Conservation (phyloP, 352 stramenopile species). For the Peronosclerospora sorghi region DNA sequence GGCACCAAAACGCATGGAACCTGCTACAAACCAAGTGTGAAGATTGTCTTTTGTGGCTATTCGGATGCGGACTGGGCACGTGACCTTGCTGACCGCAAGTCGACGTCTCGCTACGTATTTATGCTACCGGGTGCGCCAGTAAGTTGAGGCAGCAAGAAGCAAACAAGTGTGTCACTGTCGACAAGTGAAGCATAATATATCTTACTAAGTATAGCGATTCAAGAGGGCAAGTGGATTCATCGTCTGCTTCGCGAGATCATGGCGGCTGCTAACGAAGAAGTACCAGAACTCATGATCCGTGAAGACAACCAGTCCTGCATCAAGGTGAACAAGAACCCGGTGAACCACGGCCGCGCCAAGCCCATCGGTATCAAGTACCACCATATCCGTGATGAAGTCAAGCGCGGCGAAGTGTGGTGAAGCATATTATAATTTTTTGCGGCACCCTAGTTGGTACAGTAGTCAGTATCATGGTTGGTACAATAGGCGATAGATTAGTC, state of each 20-base stretch:
- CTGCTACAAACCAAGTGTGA: background rate
- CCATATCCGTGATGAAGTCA: background rate
- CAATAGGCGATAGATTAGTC: too few species aligned
- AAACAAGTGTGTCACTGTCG: constrained; percentile 1
- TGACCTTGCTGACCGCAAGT: constrained; percentile 4
- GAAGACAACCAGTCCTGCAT: constrained; percentile 5
- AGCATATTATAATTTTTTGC: too few species aligned
- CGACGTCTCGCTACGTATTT: constrained; percentile 2
- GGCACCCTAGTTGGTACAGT: too few species aligned
- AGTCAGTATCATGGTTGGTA: too few species aligned
- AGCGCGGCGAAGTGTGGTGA: background rate
- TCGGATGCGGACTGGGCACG: constrained; percentile 7
- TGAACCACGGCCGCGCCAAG: background rate
- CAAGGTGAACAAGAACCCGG: background rate
- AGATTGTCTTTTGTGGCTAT: constrained; percentile 2
- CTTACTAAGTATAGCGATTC: background rate
- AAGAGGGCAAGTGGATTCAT: background rate
- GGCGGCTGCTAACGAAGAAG: background rate
- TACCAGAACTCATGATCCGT: constrained; percentile 1
- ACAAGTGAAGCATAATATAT: constrained; percentile 6
- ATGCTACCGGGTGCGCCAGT: background rate
- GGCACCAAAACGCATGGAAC: constrained; percentile 9
- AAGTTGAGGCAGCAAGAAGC: background rate
- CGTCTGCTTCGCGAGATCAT: constrained; percentile 2
- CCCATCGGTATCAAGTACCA: background rate